Base-by-base conservation (phyloP, 768 basidiomycete genomes). In the Russula sp. region DNA sequence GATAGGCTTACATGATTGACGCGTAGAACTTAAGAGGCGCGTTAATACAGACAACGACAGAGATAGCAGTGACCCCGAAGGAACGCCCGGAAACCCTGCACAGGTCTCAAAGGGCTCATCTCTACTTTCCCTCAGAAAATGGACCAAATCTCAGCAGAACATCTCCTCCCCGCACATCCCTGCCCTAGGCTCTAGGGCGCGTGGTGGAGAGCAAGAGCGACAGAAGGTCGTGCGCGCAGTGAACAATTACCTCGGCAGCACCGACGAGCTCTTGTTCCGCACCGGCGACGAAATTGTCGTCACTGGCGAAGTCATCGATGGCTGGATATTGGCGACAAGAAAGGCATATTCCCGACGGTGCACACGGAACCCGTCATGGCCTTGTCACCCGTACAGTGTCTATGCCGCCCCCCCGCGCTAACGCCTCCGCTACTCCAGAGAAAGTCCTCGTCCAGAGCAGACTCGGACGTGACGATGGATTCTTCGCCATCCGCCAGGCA, bases 251-350 rank as follows among this genome's bases (percentile, higher is more conserved):
- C 73, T 77, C 0, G 89, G 85, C 3, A 85, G 85, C 2, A 75
- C 82, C 1, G 93, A 94, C 66, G 94, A 96, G 73, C 77, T 97
- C 44, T 80, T 80, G 49, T 87, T 96, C 76, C 80, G 76, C 61
- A 76, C 79, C 6, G 94, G 92, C 0, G 86, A 88, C 45, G 84
- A 91, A 67, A 88, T 97, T 60, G 73, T 79, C 13, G 85, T 94
- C 34, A 68, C 91, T 32, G 27, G 27, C 27, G 27, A 27, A 27
- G 27, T 27, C 27, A 27, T 27, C 27, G 27, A 27, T 2, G 27
- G 84, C 63, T 95, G 94, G 94, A 95, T 91, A 88, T 84, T 39
- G 75, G 81, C 59, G 91, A 89, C 1, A 78, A 78, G 64, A 84
- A 80, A 55, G 27, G 27, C 27, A 27, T 27, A 27, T 27, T 27